Evolutionary conservation across 202 grass and related monocot species (phyloP).

Genomic region (Miscanthus sacchariflorus): DNA sequence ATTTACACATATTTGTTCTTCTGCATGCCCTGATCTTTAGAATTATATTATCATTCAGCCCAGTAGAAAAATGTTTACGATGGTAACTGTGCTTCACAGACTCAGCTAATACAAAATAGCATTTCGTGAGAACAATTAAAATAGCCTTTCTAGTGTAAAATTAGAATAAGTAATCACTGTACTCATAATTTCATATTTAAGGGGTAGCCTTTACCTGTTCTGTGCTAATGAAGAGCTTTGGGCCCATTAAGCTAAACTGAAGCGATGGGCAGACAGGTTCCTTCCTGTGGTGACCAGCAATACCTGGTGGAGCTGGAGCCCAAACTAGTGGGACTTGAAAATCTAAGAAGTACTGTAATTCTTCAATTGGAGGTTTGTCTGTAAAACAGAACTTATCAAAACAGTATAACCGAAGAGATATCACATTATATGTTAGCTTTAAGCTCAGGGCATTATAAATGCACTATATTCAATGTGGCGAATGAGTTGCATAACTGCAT

Average conservation of each 20-base stretch:
- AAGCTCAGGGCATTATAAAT: conserved; percentile 6
- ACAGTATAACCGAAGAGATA: conserved; percentile 40
- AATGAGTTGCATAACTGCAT: conserved; percentile 16
- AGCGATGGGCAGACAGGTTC: conserved; percentile 93
- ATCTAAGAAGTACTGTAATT: conserved; percentile 98
- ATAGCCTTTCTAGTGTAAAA: conserved; percentile 10
- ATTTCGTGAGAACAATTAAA: conserved; percentile 30
- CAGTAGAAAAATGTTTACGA: conserved; percentile 27
- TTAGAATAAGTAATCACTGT: not conserved
- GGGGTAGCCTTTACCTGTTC: conserved; percentile 78
- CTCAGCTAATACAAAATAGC: not conserved
- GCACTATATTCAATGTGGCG: not conserved
- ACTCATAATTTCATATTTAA: conserved; percentile 1
- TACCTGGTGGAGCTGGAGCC: conserved; percentile 86
- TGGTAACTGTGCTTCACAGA: conserved; percentile 14
- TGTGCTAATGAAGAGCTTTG: conserved; percentile 94
- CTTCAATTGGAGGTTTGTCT: conserved; percentile 98
- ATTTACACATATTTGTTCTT: conserved; percentile 15
- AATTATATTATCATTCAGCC: conserved; percentile 18
- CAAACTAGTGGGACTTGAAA: conserved; percentile 91
- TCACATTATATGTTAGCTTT: conserved; percentile 33
- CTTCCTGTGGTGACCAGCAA: conserved; percentile 88
- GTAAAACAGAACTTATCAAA: conserved; percentile 52
- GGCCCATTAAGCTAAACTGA: conserved; percentile 96
- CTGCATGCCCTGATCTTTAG: not conserved